Percentiles rank a stretch among this genome's conserved stretches.
These are phyloP conservation scores for Hordeum marinum DNA, from an alignment of 176 grass and related monocot species.

Conservation along the genomic window DNA sequence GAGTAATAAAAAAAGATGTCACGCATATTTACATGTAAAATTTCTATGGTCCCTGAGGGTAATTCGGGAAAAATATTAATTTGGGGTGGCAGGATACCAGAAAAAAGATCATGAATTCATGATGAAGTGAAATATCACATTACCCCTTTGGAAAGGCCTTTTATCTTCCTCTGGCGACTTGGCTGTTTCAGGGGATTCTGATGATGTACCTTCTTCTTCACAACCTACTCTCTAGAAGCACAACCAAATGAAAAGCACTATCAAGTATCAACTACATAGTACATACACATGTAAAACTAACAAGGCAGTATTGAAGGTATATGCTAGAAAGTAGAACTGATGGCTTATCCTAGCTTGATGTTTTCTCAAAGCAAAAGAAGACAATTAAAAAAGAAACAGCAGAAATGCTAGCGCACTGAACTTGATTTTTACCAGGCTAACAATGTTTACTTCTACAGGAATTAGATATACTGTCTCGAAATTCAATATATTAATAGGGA, in stretches of 20 bases:
- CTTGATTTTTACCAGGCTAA: neutral
- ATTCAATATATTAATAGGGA: neutral
- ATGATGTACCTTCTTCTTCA: slow-evolving; percentile 42
- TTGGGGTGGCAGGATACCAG: neutral
- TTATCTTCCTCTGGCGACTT: slow-evolving; percentile 55
- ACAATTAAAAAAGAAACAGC: neutral
- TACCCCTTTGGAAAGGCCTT: slow-evolving; percentile 70
- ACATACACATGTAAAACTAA: neutral
- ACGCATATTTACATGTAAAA: neutral
- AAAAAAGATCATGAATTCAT: neutral
- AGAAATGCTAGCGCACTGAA: neutral
- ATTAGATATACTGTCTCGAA: neutral
- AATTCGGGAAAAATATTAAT: neutral
- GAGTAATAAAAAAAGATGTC: neutral
- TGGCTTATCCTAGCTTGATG: neutral
- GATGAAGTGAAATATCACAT: slow-evolving; percentile 1
- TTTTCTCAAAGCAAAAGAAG: neutral
- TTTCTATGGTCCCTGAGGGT: neutral
- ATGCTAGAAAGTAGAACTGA: neutral
- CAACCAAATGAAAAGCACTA: slow-evolving; percentile 13
- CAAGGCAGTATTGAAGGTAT: neutral
- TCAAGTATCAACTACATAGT: no score
- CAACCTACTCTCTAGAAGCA: slow-evolving; percentile 63
- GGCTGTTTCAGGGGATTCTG: slow-evolving; percentile 42
- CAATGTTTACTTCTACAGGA: neutral